Base-by-base conservation (phyloP, 176 grass and related monocot genomes). In the Pontederia crassipes region DNA sequence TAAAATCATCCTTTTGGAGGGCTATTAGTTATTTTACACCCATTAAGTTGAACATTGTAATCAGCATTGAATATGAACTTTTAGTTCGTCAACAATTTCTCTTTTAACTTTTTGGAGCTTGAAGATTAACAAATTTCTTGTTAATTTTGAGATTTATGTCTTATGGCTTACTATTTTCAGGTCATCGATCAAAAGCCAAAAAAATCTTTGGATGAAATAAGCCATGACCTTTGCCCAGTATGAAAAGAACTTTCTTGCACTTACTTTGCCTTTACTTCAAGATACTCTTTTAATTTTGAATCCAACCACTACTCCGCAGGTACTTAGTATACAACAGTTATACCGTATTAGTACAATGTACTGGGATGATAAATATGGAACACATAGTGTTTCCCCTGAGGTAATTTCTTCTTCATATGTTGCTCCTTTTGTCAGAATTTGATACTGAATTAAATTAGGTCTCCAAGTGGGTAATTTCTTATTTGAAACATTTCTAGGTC, bases 281-380 rank as follows among this genome's bases (percentile, higher is more conserved):
- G 77, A 51, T 12, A 59, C 45, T 71, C 66, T 61, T 48, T 74
- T 56, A 69, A 45, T 64, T 53, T 64, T 70, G 61, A 72, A 4
- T 35, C 4, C 60, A 66, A 55, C 55, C 17, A 62, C 55, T 27
- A 71, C 46, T 60, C 45, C 64, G 9, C 71, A 97, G 93, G 88
- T 82, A 66, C 87, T 97, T 53, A 88, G 87, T 66, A 91, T 97
- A 82, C 93, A 97, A 73, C 93, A 97, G 58, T 77, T 97, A 82
- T 97, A 97, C 74, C 78, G 93, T 71, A 97, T 97, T 61, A 91
- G 93, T 71, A 97, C 93, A 53, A 97, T 97, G 93, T 97, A 97
- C 67, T 97, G 93, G 93, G 93, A 97, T 81, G 93, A 97, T 64
- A 97, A 97, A 67, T 97, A 97, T 55, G 87, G 87, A 62, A 97